These are phyloP conservation scores for Daldinia loculata DNA, from an alignment of 495 filamentous ascomycete species.

Conservation along the genomic window DNA sequence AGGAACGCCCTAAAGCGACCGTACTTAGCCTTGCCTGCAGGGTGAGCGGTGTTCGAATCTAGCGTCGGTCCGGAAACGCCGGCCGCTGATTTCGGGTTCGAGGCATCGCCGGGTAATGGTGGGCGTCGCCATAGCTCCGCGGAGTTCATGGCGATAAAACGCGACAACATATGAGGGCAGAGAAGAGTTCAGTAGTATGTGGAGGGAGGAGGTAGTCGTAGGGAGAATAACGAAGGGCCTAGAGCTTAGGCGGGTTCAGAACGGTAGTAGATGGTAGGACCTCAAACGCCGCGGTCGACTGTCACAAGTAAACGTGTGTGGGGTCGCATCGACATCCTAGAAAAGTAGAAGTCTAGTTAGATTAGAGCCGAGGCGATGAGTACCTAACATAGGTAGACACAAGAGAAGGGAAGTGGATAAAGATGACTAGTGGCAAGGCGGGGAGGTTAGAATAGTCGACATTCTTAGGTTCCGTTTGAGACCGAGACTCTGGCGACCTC, in stretches of 20 bases:
- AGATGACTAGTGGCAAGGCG: slow-evolving; percentile 11
- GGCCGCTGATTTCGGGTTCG: slow-evolving; percentile 38
- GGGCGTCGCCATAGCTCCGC: slow-evolving; percentile 56
- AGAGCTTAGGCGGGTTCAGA: background rate
- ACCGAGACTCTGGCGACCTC: slow-evolving; percentile 13
- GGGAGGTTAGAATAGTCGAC: slow-evolving; percentile 17
- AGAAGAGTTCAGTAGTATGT: background rate
- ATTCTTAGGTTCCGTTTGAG: slow-evolving; percentile 18
- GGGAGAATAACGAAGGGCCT: background rate
- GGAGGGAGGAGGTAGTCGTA: background rate
- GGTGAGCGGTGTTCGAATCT: slow-evolving; percentile 55
- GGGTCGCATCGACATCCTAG: slow-evolving; percentile 10
- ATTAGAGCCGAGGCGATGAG: background rate
- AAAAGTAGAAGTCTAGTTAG: slow-evolving; percentile 6
- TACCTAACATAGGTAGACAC: background rate
- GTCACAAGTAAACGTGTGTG: background rate
- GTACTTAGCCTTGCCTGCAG: slow-evolving; percentile 73
- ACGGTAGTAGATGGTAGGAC: background rate
- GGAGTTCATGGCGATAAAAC: slow-evolving; percentile 47
- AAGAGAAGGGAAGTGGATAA: slow-evolving; percentile 7
- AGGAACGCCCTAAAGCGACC: slow-evolving; percentile 69
- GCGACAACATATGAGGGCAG: background rate
- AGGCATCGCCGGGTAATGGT: slow-evolving; percentile 27
- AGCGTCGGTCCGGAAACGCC: slow-evolving; percentile 47
- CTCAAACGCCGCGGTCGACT: background rate